Conservation (phyloP, 2,329 filamentous ascomycete genomes). For the Ambrosiella xylebori region DNA sequence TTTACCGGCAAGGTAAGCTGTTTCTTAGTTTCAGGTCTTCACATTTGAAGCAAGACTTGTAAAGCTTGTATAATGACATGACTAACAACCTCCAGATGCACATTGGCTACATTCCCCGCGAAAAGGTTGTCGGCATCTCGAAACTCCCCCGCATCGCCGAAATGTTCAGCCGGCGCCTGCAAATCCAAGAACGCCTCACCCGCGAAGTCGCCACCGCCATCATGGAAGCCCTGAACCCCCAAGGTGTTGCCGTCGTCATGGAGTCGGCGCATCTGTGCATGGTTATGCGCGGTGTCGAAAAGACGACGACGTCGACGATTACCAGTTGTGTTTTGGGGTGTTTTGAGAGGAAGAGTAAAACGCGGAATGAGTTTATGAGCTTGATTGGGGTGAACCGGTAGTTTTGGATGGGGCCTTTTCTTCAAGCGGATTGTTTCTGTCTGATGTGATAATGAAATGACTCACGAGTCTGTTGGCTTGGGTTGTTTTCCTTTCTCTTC, state of each 20-base stretch:
- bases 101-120: slow-evolving; percentile 89
- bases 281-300: slow-evolving; percentile 97
- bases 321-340: slow-evolving; percentile 97
- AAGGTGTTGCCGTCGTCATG: slow-evolving; percentile 94
- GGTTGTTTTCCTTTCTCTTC: neutral
- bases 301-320: slow-evolving; percentile 71
- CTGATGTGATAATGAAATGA: neutral
- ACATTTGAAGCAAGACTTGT: neutral
- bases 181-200: slow-evolving; percentile 91
- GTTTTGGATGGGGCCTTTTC: neutral
- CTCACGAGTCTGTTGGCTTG: neutral
- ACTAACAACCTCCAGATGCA: slow-evolving; percentile 53
- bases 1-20: slow-evolving; percentile 72
- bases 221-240: slow-evolving; percentile 80
- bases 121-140: slow-evolving; percentile 83
- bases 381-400: slow-evolving; percentile 44
- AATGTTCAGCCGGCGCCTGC: slow-evolving; percentile 84
- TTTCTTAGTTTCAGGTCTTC: neutral
- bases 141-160: slow-evolving; percentile 92
- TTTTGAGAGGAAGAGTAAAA: slow-evolving; percentile 84
- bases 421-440: too few species aligned
- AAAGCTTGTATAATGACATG: neutral
- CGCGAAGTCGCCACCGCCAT: slow-evolving; percentile 92
- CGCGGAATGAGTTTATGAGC: slow-evolving; percentile 85
- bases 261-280: slow-evolving; percentile 94